A percentile compares a stretch with the other conserved stretches of the same genome.
Evolutionary conservation across 371 early-diverging fungal species (phyloP).

Genomic region (Cokeromyces recurvatus): DNA sequence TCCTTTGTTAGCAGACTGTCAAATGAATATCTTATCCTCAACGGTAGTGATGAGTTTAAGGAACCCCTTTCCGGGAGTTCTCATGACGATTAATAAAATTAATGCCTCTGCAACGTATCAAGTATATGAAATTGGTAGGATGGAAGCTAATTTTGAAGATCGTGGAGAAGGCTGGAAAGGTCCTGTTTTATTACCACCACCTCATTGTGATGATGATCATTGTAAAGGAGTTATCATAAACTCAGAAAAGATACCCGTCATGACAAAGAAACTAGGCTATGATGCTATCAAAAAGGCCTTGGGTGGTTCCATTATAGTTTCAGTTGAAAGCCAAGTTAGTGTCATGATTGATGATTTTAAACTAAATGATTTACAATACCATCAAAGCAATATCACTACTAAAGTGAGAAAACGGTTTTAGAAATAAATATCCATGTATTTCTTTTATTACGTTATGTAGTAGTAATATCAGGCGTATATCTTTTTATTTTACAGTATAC

Average conservation of each 20-base stretch:
- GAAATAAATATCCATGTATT: too few relatives aligned
- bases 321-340: conserved; percentile 32
- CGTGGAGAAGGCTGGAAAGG: conserved; percentile 20
- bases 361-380: conserved; percentile 24
- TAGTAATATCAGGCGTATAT: too few relatives aligned
- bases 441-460: too few relatives aligned
- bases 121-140: conserved; percentile 25
- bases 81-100: conserved; percentile 30
- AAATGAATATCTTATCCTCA: conserved; percentile 42
- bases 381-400: conserved; percentile 35
- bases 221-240: conserved; percentile 22
- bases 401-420: conserved; percentile 36
- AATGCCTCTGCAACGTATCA: conserved; percentile 36
- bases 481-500: too few relatives aligned
- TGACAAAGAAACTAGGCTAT: conserved; percentile 31
- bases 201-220: conserved; percentile 8
- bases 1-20: conserved; percentile 32
- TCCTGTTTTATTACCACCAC: conserved; percentile 16
- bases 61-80: conserved; percentile 35
- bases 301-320: conserved; percentile 33
- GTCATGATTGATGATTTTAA: conserved; percentile 29
- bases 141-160: conserved; percentile 34
- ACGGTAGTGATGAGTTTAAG: conserved; percentile 34
- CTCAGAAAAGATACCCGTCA: conserved; percentile 38
- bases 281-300: conserved; percentile 38